Base-by-base conservation (phyloP, 2,329 filamentous ascomycete genomes). In the Hymenoscyphus fraxineus region DNA sequence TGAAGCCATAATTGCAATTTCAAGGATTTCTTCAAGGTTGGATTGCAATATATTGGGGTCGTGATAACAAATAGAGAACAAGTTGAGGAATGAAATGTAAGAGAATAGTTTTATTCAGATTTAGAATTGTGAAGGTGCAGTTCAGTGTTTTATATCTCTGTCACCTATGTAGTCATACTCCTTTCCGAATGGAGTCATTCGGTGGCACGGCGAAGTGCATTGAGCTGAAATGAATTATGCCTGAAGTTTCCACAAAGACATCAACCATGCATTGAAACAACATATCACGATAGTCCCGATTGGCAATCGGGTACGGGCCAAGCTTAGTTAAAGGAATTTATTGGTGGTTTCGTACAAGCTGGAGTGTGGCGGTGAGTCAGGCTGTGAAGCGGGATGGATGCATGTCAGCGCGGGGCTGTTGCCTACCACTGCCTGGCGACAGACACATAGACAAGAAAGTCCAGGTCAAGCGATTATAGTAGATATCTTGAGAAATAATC, bases 1-100 rank as follows among this genome's bases (percentile, higher is more conserved):
- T 47, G 41, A 47, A 47, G 62, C 58, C 66, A 68, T 68, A 2
- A 12, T 68, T 65, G 39, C 41, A 4, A 13, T 40, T 60, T 39
- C 16, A n/a, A 15, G 15, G 12, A 10, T 56, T 22, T 6, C 2
- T 35, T 31, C 54, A 13, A 31, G 22, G 40, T 16, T 51, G 35
- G 22, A 27, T 27, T 27, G 27, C 27, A 27, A 3, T 27, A 27
- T 27, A 27, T 27, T 27, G 27, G 27, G 27, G 27, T 27, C 27
- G 1, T 27, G 27, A 27, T 27, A 27, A 27, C 27, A 27, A 27
- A 27, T 27, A 27, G 27, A 27, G 27, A 27, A 27, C 27, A 27
- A 27, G 27, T 27, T 3, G 27, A 27, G 27, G 27, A 27, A 27
- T 27, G 2, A 27, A 27, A 27, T 27, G 27, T 27, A 27, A 3